A percentile compares a stretch with the other conserved stretches of the same genome.
Conservation (phyloP, 169 alveolate genomes). For the Miamiensis avidus region DNA sequence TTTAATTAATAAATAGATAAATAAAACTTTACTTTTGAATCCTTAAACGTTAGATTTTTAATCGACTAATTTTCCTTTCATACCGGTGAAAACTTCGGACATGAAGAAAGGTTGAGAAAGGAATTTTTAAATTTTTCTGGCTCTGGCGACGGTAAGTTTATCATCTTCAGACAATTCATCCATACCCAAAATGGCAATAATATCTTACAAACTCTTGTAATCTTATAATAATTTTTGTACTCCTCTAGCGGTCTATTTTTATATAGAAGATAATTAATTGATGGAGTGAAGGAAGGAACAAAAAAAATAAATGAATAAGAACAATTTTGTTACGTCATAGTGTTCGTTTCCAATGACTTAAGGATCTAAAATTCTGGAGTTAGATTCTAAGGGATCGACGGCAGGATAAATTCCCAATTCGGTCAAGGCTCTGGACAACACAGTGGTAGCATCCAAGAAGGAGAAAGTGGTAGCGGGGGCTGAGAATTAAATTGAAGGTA, state of each 20-base stretch:
- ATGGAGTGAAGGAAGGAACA: too few relatives aligned
- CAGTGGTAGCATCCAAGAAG: slow-evolving; percentile 98
- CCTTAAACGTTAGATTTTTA: slow-evolving; percentile 91
- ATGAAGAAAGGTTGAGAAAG: slow-evolving; percentile 97
- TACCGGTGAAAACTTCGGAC: slow-evolving; percentile 96
- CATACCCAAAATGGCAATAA: slow-evolving; percentile 95
- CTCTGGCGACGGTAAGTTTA: slow-evolving; percentile 95
- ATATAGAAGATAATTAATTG: too few relatives aligned
- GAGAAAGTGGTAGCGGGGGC: slow-evolving; percentile 99
- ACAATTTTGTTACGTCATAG: too few relatives aligned
- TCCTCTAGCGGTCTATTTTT: slow-evolving; percentile 95
- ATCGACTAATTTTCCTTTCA: slow-evolving; percentile 94
- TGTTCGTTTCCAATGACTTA: slow-evolving; percentile 92
- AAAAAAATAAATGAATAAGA: too few relatives aligned
- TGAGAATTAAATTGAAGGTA: not conserved
- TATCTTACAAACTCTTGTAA: slow-evolving; percentile 95
- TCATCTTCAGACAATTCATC: slow-evolving; percentile 97
- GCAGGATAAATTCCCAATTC: slow-evolving; percentile 99
- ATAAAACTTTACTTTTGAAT: slow-evolving; percentile 54
- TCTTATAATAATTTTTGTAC: slow-evolving; percentile 95
- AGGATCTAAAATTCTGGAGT: slow-evolving; percentile 94
- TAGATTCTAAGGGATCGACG: slow-evolving; percentile 98
- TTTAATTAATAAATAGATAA: not conserved
- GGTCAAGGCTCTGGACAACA: slow-evolving; percentile 94
- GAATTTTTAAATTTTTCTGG: slow-evolving; percentile 95